Conservation (phyloP, 768 basidiomycete genomes). For the Tubosaeta brunneosetosa region DNA sequence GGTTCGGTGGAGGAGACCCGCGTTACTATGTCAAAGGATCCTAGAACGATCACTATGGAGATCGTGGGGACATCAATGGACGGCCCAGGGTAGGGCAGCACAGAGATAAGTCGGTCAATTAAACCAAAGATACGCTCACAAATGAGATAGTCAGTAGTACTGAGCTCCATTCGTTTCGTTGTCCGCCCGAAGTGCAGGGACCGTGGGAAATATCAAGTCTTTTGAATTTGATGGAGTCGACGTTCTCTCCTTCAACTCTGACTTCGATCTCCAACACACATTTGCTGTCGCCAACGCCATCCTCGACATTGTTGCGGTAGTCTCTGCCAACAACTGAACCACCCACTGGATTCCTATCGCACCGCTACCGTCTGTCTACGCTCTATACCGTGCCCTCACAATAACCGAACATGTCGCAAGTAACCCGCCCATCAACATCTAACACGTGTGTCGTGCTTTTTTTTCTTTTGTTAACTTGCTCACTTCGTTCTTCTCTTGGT, state of each 20-base stretch:
- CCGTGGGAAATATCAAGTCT: slow-evolving; percentile 23
- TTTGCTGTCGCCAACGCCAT: slow-evolving; percentile 12
- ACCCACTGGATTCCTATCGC: slow-evolving; percentile 14
- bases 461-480: slow-evolving; percentile 1
- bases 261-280: slow-evolving; percentile 23
- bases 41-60: neutral
- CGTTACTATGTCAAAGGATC: slow-evolving; percentile 33
- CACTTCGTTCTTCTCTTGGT: slow-evolving; percentile 1
- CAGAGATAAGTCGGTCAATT: neutral
- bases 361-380: slow-evolving; percentile 14
- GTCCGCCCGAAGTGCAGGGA: neutral
- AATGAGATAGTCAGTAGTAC: no score
- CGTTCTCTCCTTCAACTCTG: slow-evolving; percentile 26
- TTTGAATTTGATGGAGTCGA: slow-evolving; percentile 25
- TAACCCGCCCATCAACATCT: slow-evolving; percentile 30
- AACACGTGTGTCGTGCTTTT: slow-evolving; percentile 20
- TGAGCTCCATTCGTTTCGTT: no score
- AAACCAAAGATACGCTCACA: neutral
- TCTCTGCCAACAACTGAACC: slow-evolving; percentile 10
- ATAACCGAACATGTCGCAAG: slow-evolving; percentile 26
- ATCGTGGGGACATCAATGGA: neutral
- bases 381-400: no score
- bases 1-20: slow-evolving; percentile 9
- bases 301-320: slow-evolving; percentile 10
- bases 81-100: no score